Base-by-base conservation (phyloP, 768 basidiomycete genomes). In the Mycena amicta region DNA sequence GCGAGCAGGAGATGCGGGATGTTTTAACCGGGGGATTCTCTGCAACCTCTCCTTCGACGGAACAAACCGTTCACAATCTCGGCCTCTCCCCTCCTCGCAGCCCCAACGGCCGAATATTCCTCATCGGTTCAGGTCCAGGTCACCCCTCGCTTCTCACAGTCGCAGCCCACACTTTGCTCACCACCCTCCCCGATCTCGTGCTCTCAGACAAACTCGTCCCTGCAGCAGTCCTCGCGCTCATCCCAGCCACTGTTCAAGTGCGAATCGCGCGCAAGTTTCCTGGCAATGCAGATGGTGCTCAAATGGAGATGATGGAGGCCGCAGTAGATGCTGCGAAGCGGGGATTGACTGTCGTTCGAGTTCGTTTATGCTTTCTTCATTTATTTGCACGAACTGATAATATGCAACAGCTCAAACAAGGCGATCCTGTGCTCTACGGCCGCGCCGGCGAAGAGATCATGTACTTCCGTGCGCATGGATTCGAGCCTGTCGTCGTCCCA, bases 201-300 rank as follows among this genome's bases (percentile, higher is more conserved):
- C 84, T 99, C 13, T 92, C 94, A 15, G 97, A 99, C 76, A 99
- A 99, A 67, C 89, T 99, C 27, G 96, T 98, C 2, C 96, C 96
- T 0, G 81, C 88, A 15, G 86, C 88, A 6, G 90, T 99, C 8
- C 85, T 99, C 20, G 86, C 83, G 0, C 78, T 98, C 26, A 92
- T 98, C 52, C 96, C 95, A 0, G 71, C 78, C 5, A 73, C 76
- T 26, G 83, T 88, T 0, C 82, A 88, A 55, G 81, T 98, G 6
- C 87, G 88, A 49, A 97, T 98, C 66, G 97, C 97, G 18, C 89
- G 89, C 64, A 99, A 99, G 68, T 98, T 96, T 75, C 97, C 97
- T 0, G 97, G 97, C 0, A 98, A 98, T 69, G 93, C 94, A 2
- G 96, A 99, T 50, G 89, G 89, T 15, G 94, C 95, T 1, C 97